Percentiles rank a stretch among this genome's conserved stretches.
phyloP scores from a whole-genome alignment of 2,329 filamentous ascomycete genomes.

The Nothophoma quercina region DNA sequence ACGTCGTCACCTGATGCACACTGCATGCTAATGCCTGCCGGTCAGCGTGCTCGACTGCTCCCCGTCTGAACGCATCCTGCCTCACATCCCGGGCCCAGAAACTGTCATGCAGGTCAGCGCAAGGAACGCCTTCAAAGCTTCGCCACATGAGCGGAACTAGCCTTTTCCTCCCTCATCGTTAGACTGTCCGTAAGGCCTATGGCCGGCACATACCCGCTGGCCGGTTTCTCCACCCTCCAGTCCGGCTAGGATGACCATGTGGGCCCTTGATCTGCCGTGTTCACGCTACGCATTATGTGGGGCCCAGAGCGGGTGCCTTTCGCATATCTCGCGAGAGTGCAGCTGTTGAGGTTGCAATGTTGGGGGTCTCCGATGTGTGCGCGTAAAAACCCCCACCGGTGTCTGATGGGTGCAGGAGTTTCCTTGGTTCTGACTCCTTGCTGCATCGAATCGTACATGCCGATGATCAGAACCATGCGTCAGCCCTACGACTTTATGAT shows the following conservation, averaged over 20 bases:
- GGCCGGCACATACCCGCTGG: constrained; percentile 11
- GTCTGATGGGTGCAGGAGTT: constrained; percentile 7
- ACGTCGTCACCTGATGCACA: constrained; percentile 34
- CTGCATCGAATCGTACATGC: constrained; percentile 5
- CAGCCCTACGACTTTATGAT: constrained; percentile 17
- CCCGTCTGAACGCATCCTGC: constrained; percentile 26
- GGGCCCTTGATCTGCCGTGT: constrained; percentile 13
- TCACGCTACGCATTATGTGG: constrained; percentile 6
- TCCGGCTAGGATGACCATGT: constrained; percentile 5
- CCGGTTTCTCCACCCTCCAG: constrained; percentile 3
- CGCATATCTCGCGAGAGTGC: constrained; percentile 8
- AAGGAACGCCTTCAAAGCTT: constrained; percentile 34
- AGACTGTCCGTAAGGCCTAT: background rate
- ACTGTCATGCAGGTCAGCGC: constrained; percentile 21
- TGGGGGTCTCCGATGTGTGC: background rate
- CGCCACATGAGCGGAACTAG: constrained; percentile 34
- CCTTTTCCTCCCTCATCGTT: constrained; percentile 1
- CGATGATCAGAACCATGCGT: constrained; percentile 7
- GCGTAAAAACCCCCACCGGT: background rate
- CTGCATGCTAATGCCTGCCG: constrained; percentile 27
- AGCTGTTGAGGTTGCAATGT: constrained; percentile 6
- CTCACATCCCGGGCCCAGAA: constrained; percentile 29
- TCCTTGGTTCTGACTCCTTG: constrained; percentile 15
- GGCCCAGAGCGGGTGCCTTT: background rate
- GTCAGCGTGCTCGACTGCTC: constrained; percentile 34